These are phyloP conservation scores for Debaryomycetaceae sp. DNA, from an alignment of 1,139 yeast species.

Conservation along the genomic window DNA sequence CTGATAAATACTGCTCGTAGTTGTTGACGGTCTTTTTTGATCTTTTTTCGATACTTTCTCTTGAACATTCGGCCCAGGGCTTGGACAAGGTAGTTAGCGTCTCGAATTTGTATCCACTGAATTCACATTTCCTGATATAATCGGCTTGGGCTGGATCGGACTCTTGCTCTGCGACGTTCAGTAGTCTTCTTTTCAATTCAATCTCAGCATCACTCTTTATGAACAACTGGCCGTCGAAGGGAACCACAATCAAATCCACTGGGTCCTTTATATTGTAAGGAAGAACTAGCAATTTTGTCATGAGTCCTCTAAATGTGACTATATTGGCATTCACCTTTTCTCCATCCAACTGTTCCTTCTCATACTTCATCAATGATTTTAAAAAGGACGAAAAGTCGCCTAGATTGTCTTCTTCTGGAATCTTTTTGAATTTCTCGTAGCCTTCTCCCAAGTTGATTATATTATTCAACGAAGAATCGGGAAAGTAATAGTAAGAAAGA, in stretches of 20 bases:
- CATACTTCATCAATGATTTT: slow-evolving; percentile 52
- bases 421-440: slow-evolving; percentile 50
- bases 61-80: slow-evolving; percentile 69
- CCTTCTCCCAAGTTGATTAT: slow-evolving; percentile 65
- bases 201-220: slow-evolving; percentile 58
- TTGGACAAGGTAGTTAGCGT: slow-evolving; percentile 67
- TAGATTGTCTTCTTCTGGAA: slow-evolving; percentile 50
- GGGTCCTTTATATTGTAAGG: slow-evolving; percentile 57
- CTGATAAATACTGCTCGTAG: slow-evolving; percentile 73
- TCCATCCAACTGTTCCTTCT: slow-evolving; percentile 36
- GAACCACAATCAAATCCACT: slow-evolving; percentile 61
- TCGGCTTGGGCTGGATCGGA: slow-evolving; percentile 36
- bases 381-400: slow-evolving; percentile 62
- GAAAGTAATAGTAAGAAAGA: slow-evolving; percentile 70
- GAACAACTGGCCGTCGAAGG: slow-evolving; percentile 80
- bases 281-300: slow-evolving; percentile 63
- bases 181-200: slow-evolving; percentile 27
- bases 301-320: slow-evolving; percentile 79
- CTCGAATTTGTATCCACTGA: slow-evolving; percentile 84
- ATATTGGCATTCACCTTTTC: slow-evolving; percentile 59
- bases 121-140: slow-evolving; percentile 44
- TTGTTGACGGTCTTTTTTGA: slow-evolving; percentile 57
- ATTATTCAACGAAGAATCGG: slow-evolving; percentile 58
- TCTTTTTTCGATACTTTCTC: slow-evolving; percentile 67
- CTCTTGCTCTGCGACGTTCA: slow-evolving; percentile 19